phyloP scores from a whole-genome alignment of 345 rosid genomes.

The Mallotus nudiflorus region DNA sequence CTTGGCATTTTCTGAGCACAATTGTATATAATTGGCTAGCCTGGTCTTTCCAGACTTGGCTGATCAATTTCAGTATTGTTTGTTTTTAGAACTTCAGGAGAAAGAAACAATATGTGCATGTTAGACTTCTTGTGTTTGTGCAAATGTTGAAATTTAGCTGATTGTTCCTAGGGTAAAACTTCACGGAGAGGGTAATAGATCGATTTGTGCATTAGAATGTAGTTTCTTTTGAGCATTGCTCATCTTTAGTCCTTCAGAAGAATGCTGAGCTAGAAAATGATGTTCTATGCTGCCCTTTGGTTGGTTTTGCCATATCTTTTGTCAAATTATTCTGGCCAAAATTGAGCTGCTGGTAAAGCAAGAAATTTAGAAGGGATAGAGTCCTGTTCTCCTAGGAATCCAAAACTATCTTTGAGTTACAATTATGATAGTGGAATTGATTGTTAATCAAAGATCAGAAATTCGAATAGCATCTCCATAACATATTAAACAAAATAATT shows the following conservation, averaged over 20 bases:
- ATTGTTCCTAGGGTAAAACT: background rate
- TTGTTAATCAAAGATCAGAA: slow-evolving; percentile 2
- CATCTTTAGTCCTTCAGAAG: background rate
- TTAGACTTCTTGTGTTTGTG: background rate
- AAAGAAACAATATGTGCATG: background rate
- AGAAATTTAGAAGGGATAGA: background rate
- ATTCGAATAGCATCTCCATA: background rate
- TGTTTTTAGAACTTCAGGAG: background rate
- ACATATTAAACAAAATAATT: no score
- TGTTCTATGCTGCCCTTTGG: background rate
- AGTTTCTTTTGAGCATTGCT: background rate
- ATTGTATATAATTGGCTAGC: background rate
- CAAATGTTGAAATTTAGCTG: background rate
- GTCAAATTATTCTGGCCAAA: background rate
- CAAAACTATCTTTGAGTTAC: background rate
- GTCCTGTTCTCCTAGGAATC: background rate
- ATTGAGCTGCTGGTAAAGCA: background rate
- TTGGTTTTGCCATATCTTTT: background rate
- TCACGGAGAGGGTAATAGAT: background rate
- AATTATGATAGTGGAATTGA: background rate
- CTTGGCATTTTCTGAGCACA: background rate
- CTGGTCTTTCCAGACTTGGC: background rate
- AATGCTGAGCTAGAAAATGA: background rate
- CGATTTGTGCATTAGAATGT: background rate
- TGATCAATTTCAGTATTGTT: background rate